Base-by-base conservation (phyloP, 1,284 basidiomycete species). In the Ceratobasidium sp. region DNA sequence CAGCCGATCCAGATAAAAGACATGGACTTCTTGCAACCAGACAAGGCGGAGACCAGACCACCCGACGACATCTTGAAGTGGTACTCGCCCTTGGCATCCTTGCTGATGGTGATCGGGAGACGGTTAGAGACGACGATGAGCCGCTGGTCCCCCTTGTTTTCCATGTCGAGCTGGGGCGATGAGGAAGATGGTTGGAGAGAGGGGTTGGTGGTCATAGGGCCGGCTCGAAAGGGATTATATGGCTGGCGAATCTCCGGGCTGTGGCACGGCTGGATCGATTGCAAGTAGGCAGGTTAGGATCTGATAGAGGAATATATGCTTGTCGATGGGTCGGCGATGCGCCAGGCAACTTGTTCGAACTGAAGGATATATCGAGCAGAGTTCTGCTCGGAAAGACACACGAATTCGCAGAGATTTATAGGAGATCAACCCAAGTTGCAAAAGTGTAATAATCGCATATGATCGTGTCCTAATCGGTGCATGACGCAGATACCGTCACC, bases 31-130 rank as follows among this genome's bases (percentile, higher is more conserved):
- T 98, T 98, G 87, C 95, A 96, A 58, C 96, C 96, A 16, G 92
- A 93, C 74, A 98, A 88, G 61, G 96, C 96, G 69, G 93, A 96
- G 75, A 98, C 96, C 73, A 98, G 91, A 69, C 96, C 96, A 55
- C 96, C 96, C 1, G 93, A 96, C 70, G 94, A 96, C 93, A 97
- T 96, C 85, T 96, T 95, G 88, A 96, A 98, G 83, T 95, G 91
- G 82, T 96, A 98, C 81, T 96, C 90, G 79, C 95, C 95, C 61
- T 87, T 83, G 26, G 86, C 88, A 86, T 96, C 94, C 82, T 94
- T 95, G 79, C 84, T 91, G 79, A 97, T 96, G 54, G 95, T 96
- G 75, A 98, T 87, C 30, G 96, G 96, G 75, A 98, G 90, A 73
- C 96, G 90, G 83, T 98, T 98, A 67, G 94, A 95, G 79, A 98